Conservation (phyloP, 106 monocot genomes). For the Dendrobium huoshanense region DNA sequence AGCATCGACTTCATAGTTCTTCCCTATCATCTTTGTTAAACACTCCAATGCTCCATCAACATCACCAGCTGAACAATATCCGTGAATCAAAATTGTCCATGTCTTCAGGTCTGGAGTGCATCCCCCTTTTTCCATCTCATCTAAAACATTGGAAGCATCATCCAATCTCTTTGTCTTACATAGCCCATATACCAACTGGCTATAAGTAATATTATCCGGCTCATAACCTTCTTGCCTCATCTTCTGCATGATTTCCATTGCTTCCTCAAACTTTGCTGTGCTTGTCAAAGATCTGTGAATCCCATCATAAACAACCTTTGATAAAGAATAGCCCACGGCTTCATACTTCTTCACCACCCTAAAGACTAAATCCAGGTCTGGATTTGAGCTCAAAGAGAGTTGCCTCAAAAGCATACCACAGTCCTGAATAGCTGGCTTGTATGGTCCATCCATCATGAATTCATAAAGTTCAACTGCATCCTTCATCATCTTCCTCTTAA, state of each 20-base stretch:
- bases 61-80: constrained; percentile 52
- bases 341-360: constrained; percentile 80
- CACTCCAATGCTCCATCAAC: constrained; percentile 53
- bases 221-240: constrained; percentile 65
- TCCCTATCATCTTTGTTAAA: constrained; percentile 61
- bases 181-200: constrained; percentile 83
- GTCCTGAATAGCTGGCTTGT: constrained; percentile 71
- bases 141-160: constrained; percentile 67
- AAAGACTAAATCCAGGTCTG: constrained; percentile 60
- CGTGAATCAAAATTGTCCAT: constrained; percentile 85
- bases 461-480: constrained; percentile 80
- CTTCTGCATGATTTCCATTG: constrained; percentile 50
- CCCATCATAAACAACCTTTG: constrained; percentile 82
- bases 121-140: constrained; percentile 52
- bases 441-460: constrained; percentile 90
- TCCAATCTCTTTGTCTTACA: constrained; percentile 73
- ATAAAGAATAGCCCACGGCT: constrained; percentile 40
- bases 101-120: constrained; percentile 86
- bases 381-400: constrained; percentile 37
- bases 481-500: constrained; percentile 49
- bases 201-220: constrained; percentile 90
- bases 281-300: constrained; percentile 83
- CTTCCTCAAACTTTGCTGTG: constrained; percentile 57
- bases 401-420: constrained; percentile 62
- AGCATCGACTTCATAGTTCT: constrained; percentile 44